Evolutionary conservation across 345 rosid species (phyloP).

Genomic region (Bretschneidera sinensis): DNA sequence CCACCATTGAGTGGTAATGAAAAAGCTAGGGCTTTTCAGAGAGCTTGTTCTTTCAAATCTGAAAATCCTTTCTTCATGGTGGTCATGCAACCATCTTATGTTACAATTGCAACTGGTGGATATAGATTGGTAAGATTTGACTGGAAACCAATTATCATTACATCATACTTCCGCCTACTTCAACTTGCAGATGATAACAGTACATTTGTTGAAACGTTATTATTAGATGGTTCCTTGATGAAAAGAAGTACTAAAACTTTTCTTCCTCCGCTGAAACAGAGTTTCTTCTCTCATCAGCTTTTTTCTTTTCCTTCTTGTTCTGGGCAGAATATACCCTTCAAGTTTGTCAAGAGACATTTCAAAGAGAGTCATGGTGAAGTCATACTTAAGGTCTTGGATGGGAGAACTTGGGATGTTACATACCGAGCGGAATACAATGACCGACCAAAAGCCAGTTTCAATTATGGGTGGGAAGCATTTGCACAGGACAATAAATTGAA

Average conservation of each 20-base stretch:
- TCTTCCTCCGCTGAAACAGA: no score
- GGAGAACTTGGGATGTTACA: conserved; percentile 12
- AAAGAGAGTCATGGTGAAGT: neutral
- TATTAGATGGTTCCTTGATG: no score
- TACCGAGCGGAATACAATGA: neutral
- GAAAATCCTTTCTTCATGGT: conserved; percentile 21
- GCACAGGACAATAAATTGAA: conserved; percentile 15
- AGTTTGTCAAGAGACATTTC: conserved; percentile 12
- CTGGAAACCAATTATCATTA: neutral
- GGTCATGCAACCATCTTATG: conserved; percentile 20
- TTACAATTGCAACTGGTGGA: no score
- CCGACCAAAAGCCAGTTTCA: neutral
- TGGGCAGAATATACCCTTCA: no score
- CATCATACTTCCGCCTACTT: no score
- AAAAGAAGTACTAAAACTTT: neutral
- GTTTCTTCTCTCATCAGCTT: neutral
- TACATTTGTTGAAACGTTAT: no score
- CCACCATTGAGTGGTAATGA: neutral
- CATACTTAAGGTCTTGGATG: neutral
- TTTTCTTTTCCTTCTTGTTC: no score
- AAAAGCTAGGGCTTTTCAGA: conserved; percentile 13
- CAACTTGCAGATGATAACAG: no score
- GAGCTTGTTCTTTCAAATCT: conserved; percentile 19
- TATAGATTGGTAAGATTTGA: no score
- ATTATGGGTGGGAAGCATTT: conserved; percentile 18